Evolutionary conservation across 768 basidiomycete species (phyloP), one percentile per base, ranked within the genome.

Genomic region (Gymnopilus dilepis): DNA sequence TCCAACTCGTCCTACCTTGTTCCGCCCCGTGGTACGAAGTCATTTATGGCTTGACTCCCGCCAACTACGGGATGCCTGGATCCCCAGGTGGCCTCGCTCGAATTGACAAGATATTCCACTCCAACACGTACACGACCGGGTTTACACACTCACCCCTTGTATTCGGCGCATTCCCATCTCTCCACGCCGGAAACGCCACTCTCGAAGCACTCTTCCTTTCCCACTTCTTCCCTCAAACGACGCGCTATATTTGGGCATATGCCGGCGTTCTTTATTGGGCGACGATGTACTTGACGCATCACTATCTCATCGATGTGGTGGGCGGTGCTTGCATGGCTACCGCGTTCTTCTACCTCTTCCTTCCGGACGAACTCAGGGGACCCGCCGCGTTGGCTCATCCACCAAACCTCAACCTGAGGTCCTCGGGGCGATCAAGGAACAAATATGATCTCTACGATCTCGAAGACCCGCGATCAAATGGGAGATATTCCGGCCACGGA

Each of bases 21-120:
- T 88, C 97, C 0, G 90, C 97, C 0, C 97, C 97, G 5, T 91
- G 97, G 97, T 99, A 99, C 76, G 97, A 99, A 71, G 84, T 99
- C 68, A 94, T 97, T 66, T 90, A 99, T 72, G 97, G 97, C 1
- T 87, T 98, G 37, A 97, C 94, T 0, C 97, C 97, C 0, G 97
- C 97, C 31, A 86, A 94, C 69, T 99, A 99, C 79, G 78, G 79
- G 50, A 95, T 97, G 84, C 87, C 86, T 47, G 97, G 97, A 21
- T 98, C 95, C 0, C 87, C 97, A 2, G 97, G 95, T 8, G 97
- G 97, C 1, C 85, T 99, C 12, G 87, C 89, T 26, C 89, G 97
- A 50, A 98, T 99, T 61, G 97, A 99, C 73, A 83, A 85, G 34
- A 81, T 99, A 40, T 92, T 99, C 73, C 87, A 90, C 59, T 78